Base-by-base conservation (phyloP, 345 rosid species). In the Aurinia saxatilis region DNA sequence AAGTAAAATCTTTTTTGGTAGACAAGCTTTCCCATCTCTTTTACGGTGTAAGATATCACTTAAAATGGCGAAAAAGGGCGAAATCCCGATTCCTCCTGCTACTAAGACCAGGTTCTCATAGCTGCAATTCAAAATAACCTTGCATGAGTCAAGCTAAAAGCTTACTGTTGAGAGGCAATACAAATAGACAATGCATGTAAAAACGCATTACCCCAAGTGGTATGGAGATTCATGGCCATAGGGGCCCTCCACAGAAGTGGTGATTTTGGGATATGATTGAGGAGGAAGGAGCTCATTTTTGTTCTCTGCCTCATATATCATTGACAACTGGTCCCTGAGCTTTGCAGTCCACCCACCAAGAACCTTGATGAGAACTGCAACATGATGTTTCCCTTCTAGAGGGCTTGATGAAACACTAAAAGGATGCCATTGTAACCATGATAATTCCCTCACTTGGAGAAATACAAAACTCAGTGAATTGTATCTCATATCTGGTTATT, bases 391-490 rank as follows among this genome's bases (percentile, higher is more conserved):
- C 13, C 96, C 90, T 54, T 82, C 97, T 42, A 85, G 66, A 63
- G 95, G 95, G 64, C 99, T 89, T 11, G 97, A 89, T 34, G 98
- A 87, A 48, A 92, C 93, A 51, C 99, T 89, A 67, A 92, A 92
- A 54, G 96, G 97, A 78, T 92, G 97, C 97, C 99, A 92, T 47
- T 92, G 97, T 69, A 87, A 75, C 99, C 93, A 89, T 25, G 99
- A 92, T 29, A 92, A 30, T 71, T 82, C 90, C 64, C 84, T 77
- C 39, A 89, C 75, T 81, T 85, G 98, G 62, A 92, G 80, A 79
- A 92, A 92, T 37, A 92, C 38, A 42, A 92, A 89, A 65, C 97
- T 85, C 47, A 92, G 81, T 12, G 98, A 90, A 59, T 89, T 92
- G 74, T 92, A 92, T 17, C 70, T 61, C 68, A 92, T 67, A 78